A percentile compares a stretch with the other conserved stretches of the same genome.
Evolutionary conservation across 1,139 yeast genomes (phyloP).

Genomic region (Torulaspora pretoriensis): DNA sequence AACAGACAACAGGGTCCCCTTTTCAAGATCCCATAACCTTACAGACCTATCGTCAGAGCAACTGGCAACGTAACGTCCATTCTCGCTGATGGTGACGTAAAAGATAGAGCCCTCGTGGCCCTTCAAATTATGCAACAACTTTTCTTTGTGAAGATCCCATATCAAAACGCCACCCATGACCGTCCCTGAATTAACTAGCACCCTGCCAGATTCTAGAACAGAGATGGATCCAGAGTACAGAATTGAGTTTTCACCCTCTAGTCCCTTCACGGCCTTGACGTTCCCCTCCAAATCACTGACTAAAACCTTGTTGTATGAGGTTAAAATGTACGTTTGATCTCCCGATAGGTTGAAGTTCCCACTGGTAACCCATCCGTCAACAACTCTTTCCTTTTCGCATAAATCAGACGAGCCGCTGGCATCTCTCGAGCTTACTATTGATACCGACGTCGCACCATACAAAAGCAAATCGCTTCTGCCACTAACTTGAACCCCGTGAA

Average conservation of each 20-base stretch:
- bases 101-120: conserved; percentile 92
- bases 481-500: conserved; percentile 62
- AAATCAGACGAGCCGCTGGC: conserved; percentile 27
- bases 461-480: conserved; percentile 41
- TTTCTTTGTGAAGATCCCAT: conserved; percentile 56
- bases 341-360: conserved; percentile 47
- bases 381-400: conserved; percentile 43
- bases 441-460: conserved; percentile 71
- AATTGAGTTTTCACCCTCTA: conserved; percentile 71
- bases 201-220: conserved; percentile 42
- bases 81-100: conserved; percentile 60
- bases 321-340: conserved; percentile 49
- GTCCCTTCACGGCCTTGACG: conserved; percentile 40
- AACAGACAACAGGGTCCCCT: conserved; percentile 58
- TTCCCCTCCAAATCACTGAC: conserved; percentile 41
- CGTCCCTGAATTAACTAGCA: conserved; percentile 79
- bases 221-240: conserved; percentile 79
- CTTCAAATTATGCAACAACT: conserved; percentile 51
- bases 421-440: conserved; percentile 40
- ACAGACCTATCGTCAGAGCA: conserved; percentile 95
- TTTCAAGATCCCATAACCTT: conserved; percentile 59
- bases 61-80: conserved; percentile 57
- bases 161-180: conserved; percentile 83
- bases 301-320: conserved; percentile 75
- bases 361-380: conserved; percentile 75